These are phyloP conservation scores for Miamiensis avidus DNA, from an alignment of 169 alveolate genomes.

Conservation along the genomic window DNA sequence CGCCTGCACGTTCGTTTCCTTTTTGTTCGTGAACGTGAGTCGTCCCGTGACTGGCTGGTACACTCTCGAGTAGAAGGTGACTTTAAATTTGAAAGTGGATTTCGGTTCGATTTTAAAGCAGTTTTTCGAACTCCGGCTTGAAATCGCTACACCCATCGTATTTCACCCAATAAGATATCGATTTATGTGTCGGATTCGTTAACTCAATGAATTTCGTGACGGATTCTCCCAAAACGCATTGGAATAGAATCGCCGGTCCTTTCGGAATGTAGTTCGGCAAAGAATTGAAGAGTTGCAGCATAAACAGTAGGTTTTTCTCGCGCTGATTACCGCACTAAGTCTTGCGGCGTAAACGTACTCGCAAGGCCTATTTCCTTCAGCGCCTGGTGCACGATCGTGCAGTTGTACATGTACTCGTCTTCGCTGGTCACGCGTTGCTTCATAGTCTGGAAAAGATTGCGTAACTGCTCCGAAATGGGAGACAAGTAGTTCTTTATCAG, in stretches of 20 bases:
- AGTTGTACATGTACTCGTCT: conserved; percentile 60
- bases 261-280: conserved; percentile 92
- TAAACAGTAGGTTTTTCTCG: conserved; percentile 84
- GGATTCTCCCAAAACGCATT: conserved; percentile 86
- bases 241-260: conserved; percentile 78
- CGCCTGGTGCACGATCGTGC: conserved; percentile 60
- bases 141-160: conserved; percentile 85
- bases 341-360: conserved; percentile 64
- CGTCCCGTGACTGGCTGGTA: conserved; percentile 78
- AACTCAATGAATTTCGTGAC: conserved; percentile 85
- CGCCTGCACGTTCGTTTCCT: conserved; percentile 80
- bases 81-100: conserved; percentile 79
- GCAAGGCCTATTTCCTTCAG: conserved; percentile 74
- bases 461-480: background rate
- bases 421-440: conserved; percentile 48
- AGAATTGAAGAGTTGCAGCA: conserved; percentile 78
- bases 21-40: conserved; percentile 81
- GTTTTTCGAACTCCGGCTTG: conserved; percentile 59
- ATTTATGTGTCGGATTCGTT: conserved; percentile 83
- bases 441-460: background rate
- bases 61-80: conserved; percentile 81
- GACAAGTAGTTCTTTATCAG: background rate
- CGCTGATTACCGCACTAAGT: conserved; percentile 64
- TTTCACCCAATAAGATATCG: conserved; percentile 81
- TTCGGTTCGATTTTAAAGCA: conserved; percentile 74